Base-by-base conservation (phyloP, 768 basidiomycete genomes). In the Favolaschia claudopus region DNA sequence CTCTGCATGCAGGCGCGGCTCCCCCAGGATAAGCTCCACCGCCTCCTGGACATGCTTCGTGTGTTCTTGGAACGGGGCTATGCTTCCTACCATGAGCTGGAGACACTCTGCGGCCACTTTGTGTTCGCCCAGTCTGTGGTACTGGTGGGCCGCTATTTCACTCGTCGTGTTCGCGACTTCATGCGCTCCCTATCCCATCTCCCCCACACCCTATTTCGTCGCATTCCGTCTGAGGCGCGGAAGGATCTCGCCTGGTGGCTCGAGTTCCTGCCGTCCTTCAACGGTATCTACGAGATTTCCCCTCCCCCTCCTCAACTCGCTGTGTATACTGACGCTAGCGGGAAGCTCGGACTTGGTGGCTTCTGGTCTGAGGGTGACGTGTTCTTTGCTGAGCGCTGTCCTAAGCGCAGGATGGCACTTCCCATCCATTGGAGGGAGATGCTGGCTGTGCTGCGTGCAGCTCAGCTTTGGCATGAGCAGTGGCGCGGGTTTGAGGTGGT, bases 361-460 rank as follows among this genome's bases (percentile, higher is more conserved):
- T 54, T 57, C 50, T 63, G 63, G n/a, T n/a, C n/a, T n/a, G n/a
- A n/a, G 33, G 65, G 43, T 1, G n/a, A 48, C 8, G 47, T 15
- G 4, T 67, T 65, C 58, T 71, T 66, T 39, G 38, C 65, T 0
- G 56, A 58, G 7, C 20, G 48, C 1, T 43, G 59, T 28, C 63
- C 69, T 19, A 37, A 39, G 24, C 59, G 63, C 37, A 52, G 58
- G 17, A 58, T 48, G 14, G n/a, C 25, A 2, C 25, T 51, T 6
- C 65, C 68, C 22, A 70, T 71, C 15, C 62, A 67, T 25, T 66
- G 70, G 60, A 69, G 68, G 32, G 68, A 70, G 54, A 49, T 64
- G 20, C 51, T 27, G 17, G 68, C 69, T 1, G 67, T 71, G 1
- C 49, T 69, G 5, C 33, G 36, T 3, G 49, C 54, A 14, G 36